These are phyloP conservation scores for Fusarium virguliforme DNA, from an alignment of 2,329 filamentous ascomycete species.

Conservation along the genomic window DNA sequence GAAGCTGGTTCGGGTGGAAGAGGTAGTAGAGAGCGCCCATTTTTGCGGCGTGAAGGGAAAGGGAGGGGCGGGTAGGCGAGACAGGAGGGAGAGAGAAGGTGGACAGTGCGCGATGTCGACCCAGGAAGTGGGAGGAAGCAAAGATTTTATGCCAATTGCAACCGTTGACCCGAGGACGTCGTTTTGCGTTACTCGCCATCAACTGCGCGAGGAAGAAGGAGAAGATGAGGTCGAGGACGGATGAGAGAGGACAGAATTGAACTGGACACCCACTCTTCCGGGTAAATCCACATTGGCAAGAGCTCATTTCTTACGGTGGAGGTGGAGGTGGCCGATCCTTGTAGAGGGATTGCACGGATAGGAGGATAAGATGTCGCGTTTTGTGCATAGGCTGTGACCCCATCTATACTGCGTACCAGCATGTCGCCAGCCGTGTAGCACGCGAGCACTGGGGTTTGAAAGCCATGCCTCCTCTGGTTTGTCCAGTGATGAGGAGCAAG, in stretches of 20 bases:
- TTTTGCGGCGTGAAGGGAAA: slow-evolving; percentile 51
- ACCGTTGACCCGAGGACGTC: slow-evolving; percentile 42
- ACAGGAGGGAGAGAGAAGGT: slow-evolving; percentile 27
- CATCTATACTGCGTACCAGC: too few species aligned
- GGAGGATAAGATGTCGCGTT: slow-evolving; percentile 27
- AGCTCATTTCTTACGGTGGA: slow-evolving; percentile 49
- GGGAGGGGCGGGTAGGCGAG: slow-evolving; percentile 21
- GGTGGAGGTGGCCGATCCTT: slow-evolving; percentile 43
- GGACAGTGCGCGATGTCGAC: slow-evolving; percentile 42
- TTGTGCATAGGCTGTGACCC: slow-evolving; percentile 21
- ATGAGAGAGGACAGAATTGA: slow-evolving; percentile 43
- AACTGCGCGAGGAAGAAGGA: slow-evolving; percentile 38
- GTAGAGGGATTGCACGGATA: slow-evolving; percentile 37
- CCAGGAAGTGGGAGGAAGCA: slow-evolving; percentile 37
- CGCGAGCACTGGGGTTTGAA: too few species aligned
- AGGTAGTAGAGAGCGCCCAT: slow-evolving; percentile 81
- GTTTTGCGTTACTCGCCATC: slow-evolving; percentile 41
- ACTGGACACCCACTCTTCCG: slow-evolving; percentile 46
- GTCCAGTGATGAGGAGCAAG: not conserved
- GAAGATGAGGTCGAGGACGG: not conserved
- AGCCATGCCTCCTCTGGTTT: not conserved
- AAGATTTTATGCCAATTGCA: slow-evolving; percentile 43
- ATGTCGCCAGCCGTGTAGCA: too few species aligned
- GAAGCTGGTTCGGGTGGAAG: slow-evolving; percentile 83
- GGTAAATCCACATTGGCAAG: slow-evolving; percentile 52